A percentile compares a stretch with the other conserved stretches of the same genome.
phyloP scores from a whole-genome alignment of 73 alveolate genomes.

The Stentor roeselii region DNA sequence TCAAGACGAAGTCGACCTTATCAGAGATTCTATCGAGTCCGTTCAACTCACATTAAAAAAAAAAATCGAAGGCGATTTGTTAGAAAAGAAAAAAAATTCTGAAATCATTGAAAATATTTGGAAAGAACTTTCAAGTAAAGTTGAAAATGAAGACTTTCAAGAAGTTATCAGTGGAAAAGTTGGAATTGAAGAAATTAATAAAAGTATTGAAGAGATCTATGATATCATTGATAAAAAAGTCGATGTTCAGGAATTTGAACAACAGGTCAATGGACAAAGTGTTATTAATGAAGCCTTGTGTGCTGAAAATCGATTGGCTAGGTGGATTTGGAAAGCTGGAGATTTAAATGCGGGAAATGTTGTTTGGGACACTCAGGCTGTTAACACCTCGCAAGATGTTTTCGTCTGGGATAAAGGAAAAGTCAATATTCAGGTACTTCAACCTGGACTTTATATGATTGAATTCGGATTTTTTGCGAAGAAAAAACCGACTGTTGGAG shows the following conservation, averaged over 20 bases:
- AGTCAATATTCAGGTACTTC: constrained; percentile 66
- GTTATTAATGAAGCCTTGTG: constrained; percentile 87
- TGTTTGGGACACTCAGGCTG: constrained; percentile 91
- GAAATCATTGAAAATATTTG: constrained; percentile 74
- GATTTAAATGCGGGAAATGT: constrained; percentile 66
- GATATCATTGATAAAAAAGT: constrained; percentile 72
- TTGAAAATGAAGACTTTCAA: constrained; percentile 64
- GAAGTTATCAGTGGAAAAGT: constrained; percentile 55
- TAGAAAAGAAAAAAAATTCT: constrained; percentile 30
- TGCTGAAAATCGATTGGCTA: constrained; percentile 84
- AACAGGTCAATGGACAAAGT: constrained; percentile 72
- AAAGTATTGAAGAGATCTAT: constrained; percentile 71
- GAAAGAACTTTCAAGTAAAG: constrained; percentile 78
- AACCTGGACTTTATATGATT: constrained; percentile 90
- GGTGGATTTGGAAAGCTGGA: constrained; percentile 96
- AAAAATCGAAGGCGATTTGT: constrained; percentile 7
- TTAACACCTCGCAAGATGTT: constrained; percentile 90
- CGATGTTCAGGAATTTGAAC: constrained; percentile 47
- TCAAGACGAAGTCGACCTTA: constrained; percentile 32
- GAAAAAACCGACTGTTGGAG: constrained; percentile 69
- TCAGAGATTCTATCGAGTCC: constrained; percentile 20
- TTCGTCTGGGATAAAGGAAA: constrained; percentile 93
- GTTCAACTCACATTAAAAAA: constrained; percentile 1
- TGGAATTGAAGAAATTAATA: constrained; percentile 76
- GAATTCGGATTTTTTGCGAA: constrained; percentile 61